Conservation (phyloP, 345 rosid genomes). For the Zanthoxylum bungeanum region DNA sequence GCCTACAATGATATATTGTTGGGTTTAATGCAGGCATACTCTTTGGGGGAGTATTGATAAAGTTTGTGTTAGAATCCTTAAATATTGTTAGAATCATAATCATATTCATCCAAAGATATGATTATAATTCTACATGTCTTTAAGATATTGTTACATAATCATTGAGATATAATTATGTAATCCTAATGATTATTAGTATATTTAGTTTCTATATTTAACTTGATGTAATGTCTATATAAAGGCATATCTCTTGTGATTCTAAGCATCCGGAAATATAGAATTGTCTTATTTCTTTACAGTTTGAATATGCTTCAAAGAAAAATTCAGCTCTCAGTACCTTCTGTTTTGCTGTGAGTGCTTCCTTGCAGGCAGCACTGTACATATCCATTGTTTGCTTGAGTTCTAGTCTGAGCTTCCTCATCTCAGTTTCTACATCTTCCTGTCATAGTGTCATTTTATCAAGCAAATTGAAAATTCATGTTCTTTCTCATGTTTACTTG, state of each 20-base stretch:
- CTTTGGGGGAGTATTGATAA: background rate
- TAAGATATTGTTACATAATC: too few relatives aligned
- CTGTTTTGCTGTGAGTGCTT: conserved; percentile 66
- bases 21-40: background rate
- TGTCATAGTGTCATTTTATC: conserved; percentile 29
- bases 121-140: too few relatives aligned
- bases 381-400: conserved; percentile 73
- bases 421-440: conserved; percentile 83
- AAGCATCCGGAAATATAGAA: too few relatives aligned
- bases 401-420: conserved; percentile 74
- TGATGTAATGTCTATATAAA: too few relatives aligned
- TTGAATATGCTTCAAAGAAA: background rate
- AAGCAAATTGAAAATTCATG: background rate
- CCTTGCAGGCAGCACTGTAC: conserved; percentile 74
- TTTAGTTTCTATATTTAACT: too few relatives aligned
- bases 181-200: too few relatives aligned
- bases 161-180: too few relatives aligned
- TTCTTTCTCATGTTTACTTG: background rate
- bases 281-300: too few relatives aligned
- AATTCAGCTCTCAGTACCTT: conserved; percentile 30
- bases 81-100: too few relatives aligned
- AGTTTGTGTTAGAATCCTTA: too few relatives aligned
- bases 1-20: conserved; percentile 33
- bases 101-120: too few relatives aligned
- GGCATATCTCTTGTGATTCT: too few relatives aligned